phyloP scores from a whole-genome alignment of 2,329 filamentous ascomycete genomes.

The Curvularia sp. region DNA sequence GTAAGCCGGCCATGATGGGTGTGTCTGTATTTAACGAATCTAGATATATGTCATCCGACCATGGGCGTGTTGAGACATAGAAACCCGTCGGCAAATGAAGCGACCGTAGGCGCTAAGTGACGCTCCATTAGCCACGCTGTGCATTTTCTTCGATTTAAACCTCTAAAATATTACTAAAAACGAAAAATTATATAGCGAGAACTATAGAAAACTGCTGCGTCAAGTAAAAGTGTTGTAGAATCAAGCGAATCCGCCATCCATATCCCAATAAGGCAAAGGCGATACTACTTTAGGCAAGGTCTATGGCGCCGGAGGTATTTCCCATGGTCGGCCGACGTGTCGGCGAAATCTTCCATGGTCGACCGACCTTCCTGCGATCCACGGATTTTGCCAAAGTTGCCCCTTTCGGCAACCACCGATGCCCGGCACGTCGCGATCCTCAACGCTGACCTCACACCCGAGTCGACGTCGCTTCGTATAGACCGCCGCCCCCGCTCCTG shows the following conservation, averaged over 20 bases:
- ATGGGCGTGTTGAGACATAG: not conserved
- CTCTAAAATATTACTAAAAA: not conserved
- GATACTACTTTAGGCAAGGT: not conserved
- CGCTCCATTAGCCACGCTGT: no score
- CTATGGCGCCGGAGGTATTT: not conserved
- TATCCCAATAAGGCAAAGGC: not conserved
- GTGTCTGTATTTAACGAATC: not conserved
- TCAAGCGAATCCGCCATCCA: no score
- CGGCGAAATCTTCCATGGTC: not conserved
- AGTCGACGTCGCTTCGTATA: constrained; percentile 5
- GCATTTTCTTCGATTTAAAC: no score
- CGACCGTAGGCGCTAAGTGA: not conserved
- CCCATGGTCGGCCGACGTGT: no score
- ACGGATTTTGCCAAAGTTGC: constrained; percentile 8
- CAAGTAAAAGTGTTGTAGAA: no score
- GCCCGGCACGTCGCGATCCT: constrained; percentile 15
- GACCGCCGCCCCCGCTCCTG: not conserved
- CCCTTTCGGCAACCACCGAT: constrained; percentile 9
- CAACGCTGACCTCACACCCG: constrained; percentile 18
- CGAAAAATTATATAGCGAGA: no score
- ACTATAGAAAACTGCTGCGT: no score
- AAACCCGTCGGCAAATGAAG: not conserved
- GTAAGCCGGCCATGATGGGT: not conserved
- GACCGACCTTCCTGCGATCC: not conserved
- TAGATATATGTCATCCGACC: not conserved